Percentiles rank a stretch among this genome's conserved stretches.
phyloP scores from a whole-genome alignment of 1,284 basidiomycete species.

The Cutaneotrichosporon sp. region DNA sequence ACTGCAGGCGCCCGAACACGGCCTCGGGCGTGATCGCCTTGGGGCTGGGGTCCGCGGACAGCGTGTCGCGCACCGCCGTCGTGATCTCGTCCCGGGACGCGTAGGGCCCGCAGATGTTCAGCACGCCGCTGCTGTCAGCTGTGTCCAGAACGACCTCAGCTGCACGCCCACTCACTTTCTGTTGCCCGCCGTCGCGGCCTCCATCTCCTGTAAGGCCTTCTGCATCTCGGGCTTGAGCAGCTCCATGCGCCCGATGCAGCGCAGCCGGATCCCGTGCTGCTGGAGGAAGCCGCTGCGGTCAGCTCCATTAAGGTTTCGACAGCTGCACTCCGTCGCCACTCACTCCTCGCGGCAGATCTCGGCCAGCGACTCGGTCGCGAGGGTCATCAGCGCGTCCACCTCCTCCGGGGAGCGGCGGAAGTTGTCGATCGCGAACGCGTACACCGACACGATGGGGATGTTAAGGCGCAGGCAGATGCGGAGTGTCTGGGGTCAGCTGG shows the following conservation, averaged over 20 bases:
- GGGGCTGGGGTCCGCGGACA: constrained; percentile 41
- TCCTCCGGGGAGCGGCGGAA: constrained; percentile 87
- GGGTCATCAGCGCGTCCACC: constrained; percentile 80
- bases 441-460: constrained; percentile 83
- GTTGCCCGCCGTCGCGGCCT: constrained; percentile 76
- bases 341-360: constrained; percentile 84
- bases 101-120: constrained; percentile 96
- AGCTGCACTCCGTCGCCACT: constrained; percentile 29
- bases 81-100: constrained; percentile 90
- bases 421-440: constrained; percentile 97
- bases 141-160: neutral
- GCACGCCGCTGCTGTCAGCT: constrained; percentile 64
- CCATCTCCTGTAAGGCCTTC: constrained; percentile 70
- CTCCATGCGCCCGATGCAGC: constrained; percentile 74
- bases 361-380: constrained; percentile 77
- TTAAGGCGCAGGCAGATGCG: constrained; percentile 76
- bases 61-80: constrained; percentile 65
- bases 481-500: constrained; percentile 62
- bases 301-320: neutral
- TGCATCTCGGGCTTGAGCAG: constrained; percentile 78
- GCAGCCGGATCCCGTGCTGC: constrained; percentile 78
- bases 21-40: constrained; percentile 11
- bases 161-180: constrained; percentile 58
- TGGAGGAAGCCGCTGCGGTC: constrained; percentile 69
- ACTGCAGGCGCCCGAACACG: constrained; percentile 19